phyloP scores from a whole-genome alignment of 2,329 filamentous ascomycete species.

The Penicillium sp. region DNA sequence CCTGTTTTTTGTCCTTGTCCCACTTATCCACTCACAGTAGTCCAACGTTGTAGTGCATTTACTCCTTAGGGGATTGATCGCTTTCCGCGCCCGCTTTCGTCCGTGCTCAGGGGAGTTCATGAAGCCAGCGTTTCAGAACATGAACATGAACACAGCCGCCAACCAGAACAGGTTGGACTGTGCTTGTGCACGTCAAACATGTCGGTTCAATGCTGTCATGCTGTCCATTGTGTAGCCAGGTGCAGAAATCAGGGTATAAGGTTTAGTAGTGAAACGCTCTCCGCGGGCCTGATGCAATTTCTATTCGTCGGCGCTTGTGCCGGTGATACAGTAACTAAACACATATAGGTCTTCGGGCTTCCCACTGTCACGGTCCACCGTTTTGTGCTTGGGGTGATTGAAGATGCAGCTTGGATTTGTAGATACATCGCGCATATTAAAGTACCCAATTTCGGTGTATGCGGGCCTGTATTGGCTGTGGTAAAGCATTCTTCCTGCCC shows the following conservation, averaged over 20 bases:
- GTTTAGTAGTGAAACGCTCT: not conserved
- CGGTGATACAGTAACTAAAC: not conserved
- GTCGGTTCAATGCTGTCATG: not conserved
- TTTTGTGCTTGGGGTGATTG: not conserved
- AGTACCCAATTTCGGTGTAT: not conserved
- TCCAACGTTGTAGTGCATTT: too few species aligned
- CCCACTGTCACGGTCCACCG: not conserved
- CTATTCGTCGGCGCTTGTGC: not conserved
- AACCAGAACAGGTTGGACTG: not conserved
- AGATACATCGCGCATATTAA: not conserved
- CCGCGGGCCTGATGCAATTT: not conserved
- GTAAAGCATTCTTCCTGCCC: not conserved
- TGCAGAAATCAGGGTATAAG: not conserved
- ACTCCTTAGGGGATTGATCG: not conserved
- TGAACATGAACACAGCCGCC: not conserved
- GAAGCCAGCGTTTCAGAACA: not conserved
- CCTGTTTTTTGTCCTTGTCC: not conserved
- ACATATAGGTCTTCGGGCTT: not conserved
- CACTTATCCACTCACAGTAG: not conserved
- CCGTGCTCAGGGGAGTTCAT: not conserved
- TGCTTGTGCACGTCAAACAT: not conserved
- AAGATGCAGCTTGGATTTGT: not conserved
- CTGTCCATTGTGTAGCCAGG: not conserved
- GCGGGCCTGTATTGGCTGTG: not conserved
- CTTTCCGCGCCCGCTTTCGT: not conserved